Evolutionary conservation across 768 basidiomycete species (phyloP), one percentile per base, ranked within the genome.

Genomic region (Coprinopsis sp.): DNA sequence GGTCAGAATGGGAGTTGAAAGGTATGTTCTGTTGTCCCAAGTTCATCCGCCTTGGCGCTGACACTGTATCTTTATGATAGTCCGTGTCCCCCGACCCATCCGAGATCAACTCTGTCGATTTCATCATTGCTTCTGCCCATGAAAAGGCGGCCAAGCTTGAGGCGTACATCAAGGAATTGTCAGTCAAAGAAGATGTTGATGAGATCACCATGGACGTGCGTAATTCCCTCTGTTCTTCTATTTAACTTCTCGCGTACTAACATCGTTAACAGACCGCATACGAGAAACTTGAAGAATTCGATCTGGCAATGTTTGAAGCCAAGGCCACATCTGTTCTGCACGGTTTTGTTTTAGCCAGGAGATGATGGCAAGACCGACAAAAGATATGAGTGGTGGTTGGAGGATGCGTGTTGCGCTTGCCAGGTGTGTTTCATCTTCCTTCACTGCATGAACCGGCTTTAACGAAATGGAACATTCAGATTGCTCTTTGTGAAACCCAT

Each of bases 381-480:
- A 91, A 70, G 95, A 99, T 64, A 99, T 99, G 95, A 86, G 82
- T 59, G 95, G 95, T 78, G 95, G 95, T 58, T 99, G 95, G 95
- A 80, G 95, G 42, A 99, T 99, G 95, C 83, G 95, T 64, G 95
- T 99, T 45, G 88, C 95, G 12, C 85, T 99, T 30, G 95, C 95
- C 27, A 79, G n/a, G n/a, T n/a, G n/a, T n/a, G n/a, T n/a, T n/a
- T n/a, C n/a, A n/a, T n/a, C n/a, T n/a, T n/a, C n/a, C n/a, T n/a
- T n/a, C n/a, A n/a, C n/a, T n/a, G n/a, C n/a, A n/a, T n/a, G n/a
- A n/a, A n/a, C n/a, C n/a, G n/a, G n/a, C n/a, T n/a, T n/a, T n/a
- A n/a, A n/a, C n/a, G n/a, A n/a, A n/a, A n/a, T n/a, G n/a, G n/a
- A n/a, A n/a, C n/a, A n/a, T n/a, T n/a, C n/a, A n/a, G 95, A 38